Evolutionary conservation across 169 alveolate species (phyloP).

Genomic region (Cryptosporidium felis): DNA sequence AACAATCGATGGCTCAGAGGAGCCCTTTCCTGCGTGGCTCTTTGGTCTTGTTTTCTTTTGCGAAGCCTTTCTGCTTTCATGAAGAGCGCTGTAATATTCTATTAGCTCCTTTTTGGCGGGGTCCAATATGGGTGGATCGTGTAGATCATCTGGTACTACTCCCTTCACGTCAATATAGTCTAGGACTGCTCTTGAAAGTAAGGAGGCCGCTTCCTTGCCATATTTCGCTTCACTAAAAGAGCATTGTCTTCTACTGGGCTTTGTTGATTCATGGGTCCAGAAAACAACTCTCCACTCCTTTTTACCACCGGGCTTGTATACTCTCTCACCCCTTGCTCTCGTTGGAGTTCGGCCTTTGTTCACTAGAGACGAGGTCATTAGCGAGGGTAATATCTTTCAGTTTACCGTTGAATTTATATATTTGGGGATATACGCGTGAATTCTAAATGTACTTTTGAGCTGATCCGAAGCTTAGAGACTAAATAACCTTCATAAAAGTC

Average conservation of each 20-base stretch:
- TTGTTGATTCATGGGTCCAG: conserved; percentile 68
- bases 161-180: conserved; percentile 69
- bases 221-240: conserved; percentile 69
- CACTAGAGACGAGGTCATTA: conserved; percentile 20
- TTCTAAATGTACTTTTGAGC: too few species aligned
- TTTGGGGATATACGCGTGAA: too few species aligned
- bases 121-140: conserved; percentile 64
- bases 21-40: neutral
- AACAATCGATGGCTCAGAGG: conserved; percentile 35
- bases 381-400: too few species aligned
- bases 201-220: conserved; percentile 68
- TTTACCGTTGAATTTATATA: too few species aligned
- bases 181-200: conserved; percentile 54
- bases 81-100: conserved; percentile 60
- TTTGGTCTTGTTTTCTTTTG: conserved; percentile 25
- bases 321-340: conserved; percentile 69
- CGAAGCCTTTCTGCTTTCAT: conserved; percentile 60
- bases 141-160: conserved; percentile 66
- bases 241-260: conserved; percentile 70
- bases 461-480: too few species aligned
- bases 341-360: conserved; percentile 37
- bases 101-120: conserved; percentile 65
- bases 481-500: too few species aligned
- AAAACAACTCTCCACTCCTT: conserved; percentile 70
- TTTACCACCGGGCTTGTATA: conserved; percentile 65